These are phyloP conservation scores for Pythium dissimile DNA, from an alignment of 352 stramenopile genomes.

Conservation along the genomic window DNA sequence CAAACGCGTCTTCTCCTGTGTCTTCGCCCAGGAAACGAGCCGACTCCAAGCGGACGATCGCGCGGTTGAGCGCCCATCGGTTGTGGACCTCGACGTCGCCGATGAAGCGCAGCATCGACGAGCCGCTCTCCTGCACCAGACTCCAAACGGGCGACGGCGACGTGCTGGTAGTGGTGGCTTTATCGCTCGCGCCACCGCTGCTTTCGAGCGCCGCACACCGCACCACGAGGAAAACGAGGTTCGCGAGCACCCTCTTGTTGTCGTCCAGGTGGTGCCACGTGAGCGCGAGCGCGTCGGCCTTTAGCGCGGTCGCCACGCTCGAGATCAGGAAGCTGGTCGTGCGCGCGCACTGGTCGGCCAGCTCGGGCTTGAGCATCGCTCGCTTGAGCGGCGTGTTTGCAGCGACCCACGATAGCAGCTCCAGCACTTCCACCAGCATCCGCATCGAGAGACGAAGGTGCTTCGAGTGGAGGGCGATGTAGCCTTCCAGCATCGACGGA, in stretches of 20 bases:
- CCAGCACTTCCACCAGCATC: constrained; percentile 57
- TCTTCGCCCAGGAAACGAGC: constrained; percentile 35
- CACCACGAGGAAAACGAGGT: constrained; percentile 60
- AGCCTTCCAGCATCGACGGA: constrained; percentile 28
- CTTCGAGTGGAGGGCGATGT: constrained; percentile 68
- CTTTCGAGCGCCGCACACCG: constrained; percentile 35
- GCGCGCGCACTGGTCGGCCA: constrained; percentile 58
- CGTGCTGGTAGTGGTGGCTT: too few relatives aligned
- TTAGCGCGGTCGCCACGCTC: constrained; percentile 36
- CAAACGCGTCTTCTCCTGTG: constrained; percentile 15
- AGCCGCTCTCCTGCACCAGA: constrained; percentile 43
- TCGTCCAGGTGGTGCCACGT: constrained; percentile 52
- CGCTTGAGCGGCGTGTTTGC: constrained; percentile 40
- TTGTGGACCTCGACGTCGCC: constrained; percentile 61
- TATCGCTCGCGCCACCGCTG: background rate
- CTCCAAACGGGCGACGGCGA: constrained; percentile 65
- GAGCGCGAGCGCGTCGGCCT: constrained; percentile 45
- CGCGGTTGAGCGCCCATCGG: constrained; percentile 51
- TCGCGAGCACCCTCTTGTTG: constrained; percentile 48
- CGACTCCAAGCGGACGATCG: constrained; percentile 56
- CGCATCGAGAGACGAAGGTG: constrained; percentile 62
- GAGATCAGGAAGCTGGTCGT: constrained; percentile 61
- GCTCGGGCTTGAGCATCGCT: constrained; percentile 47
- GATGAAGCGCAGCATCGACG: constrained; percentile 45
- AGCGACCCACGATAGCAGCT: constrained; percentile 61